Conservation (phyloP, 352 stramenopile species). For the Phytophthora agathidicida region DNA sequence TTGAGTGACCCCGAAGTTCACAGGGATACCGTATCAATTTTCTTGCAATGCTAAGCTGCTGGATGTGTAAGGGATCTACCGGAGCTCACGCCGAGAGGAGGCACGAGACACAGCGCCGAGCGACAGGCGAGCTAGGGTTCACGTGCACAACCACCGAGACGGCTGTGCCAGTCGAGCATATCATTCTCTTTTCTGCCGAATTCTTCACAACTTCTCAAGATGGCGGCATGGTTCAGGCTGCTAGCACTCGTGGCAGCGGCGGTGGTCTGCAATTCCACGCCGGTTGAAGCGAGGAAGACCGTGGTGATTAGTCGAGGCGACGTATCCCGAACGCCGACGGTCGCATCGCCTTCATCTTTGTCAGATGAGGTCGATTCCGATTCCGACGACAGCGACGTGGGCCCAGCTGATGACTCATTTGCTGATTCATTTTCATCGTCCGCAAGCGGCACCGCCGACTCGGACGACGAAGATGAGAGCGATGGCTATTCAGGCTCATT, state of each 20-base stretch:
- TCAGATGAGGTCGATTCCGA: conserved; percentile 3
- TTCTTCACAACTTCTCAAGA: conserved; percentile 4
- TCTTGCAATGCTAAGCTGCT: conserved; percentile 6
- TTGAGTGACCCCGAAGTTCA: too few species aligned
- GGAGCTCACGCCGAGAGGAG: conserved; percentile 15
- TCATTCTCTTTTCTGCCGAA: conserved; percentile 25
- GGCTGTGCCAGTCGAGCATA: conserved; percentile 20
- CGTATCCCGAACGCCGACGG: conserved; percentile 1
- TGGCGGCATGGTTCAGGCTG: conserved; percentile 21
- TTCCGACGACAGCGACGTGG: neutral
- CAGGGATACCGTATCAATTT: conserved; percentile 15
- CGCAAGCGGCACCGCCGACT: conserved; percentile 1
- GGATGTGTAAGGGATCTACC: conserved; percentile 18
- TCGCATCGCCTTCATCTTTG: neutral
- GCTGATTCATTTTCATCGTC: neutral
- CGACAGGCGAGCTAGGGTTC: conserved; percentile 12
- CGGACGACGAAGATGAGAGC: conserved; percentile 7
- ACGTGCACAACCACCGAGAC: conserved; percentile 21
- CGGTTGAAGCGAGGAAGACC: neutral
- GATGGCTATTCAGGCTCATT: conserved; percentile 10
- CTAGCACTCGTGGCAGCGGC: conserved; percentile 8
- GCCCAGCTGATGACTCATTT: neutral
- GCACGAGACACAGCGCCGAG: conserved; percentile 2
- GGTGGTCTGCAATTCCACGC: neutral
- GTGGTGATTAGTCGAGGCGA: conserved; percentile 5